Evolutionary conservation across 2,329 filamentous ascomycete species (phyloP), one percentile per base, ranked within the genome.

Genomic region (Thielaviopsis populi): DNA sequence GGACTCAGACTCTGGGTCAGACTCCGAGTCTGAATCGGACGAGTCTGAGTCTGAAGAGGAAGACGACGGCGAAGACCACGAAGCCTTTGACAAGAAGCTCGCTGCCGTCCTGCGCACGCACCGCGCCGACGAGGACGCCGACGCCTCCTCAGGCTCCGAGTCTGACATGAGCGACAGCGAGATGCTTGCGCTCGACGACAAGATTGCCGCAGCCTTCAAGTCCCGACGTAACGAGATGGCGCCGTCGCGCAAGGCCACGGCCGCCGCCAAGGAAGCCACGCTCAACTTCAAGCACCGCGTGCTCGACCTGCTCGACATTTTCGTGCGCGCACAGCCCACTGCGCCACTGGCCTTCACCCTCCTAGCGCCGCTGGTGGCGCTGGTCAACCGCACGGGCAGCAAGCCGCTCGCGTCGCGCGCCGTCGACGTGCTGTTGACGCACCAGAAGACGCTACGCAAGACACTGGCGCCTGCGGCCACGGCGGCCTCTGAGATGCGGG

Each of bases 221-320:
- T 85, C 91, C 68, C 84, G 86, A 59, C 83, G 82, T 68, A 86
- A 89, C 72, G 69, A 69, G 19, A 77, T 77, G 17, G 76, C 78
- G 1, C 85, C 80, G 72, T 86, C 87, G 71, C 94, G 91, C 76
- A 88, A 91, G 74, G 86, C 94, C 71, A 87, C 88, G 70, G 89
- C 89, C 71, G 87, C 92, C 66, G 91, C 92, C 63, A 94, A 89
- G 71, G 88, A 92, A 69, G 90, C 85, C 22, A 89, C 97, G 71
- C 78, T 95, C 70, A 91, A 92, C 74, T 96, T 99, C 80, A 99
- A 99, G 78, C 89, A 89, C 73, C 88, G 91, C 50, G 87, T 96
- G 5, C 81, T 97, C 3, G 94, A 97, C 71, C 81, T 97, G 0
- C 79, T 97, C 11, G 83, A 87, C 66, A 87, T 94, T 67, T 97